Evolutionary conservation across 306 rosid genomes (phyloP).

Genomic region (Sphenostylis stenocarpa): DNA sequence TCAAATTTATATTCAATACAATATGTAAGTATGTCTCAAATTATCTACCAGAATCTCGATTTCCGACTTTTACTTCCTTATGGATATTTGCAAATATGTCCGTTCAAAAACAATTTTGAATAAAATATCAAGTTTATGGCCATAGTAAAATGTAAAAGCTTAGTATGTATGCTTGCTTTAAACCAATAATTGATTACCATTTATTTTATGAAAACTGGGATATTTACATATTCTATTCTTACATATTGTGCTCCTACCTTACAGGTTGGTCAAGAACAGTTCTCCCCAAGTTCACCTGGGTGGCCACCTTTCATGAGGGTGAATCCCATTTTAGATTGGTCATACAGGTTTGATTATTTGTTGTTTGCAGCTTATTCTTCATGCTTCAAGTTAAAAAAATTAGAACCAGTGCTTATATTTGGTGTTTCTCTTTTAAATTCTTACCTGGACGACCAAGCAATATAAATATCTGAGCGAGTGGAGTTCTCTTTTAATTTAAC

Average conservation of each 20-base stretch:
- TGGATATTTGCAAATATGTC: background rate
- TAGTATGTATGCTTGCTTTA: background rate
- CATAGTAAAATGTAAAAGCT: background rate
- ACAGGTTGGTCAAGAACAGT: constrained; percentile 96
- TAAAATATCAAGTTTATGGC: constrained; percentile 5
- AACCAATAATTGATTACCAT: constrained; percentile 6
- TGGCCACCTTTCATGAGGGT: constrained; percentile 99
- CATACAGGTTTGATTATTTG: constrained; percentile 59
- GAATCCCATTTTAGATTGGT: constrained; percentile 98
- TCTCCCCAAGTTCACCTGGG: constrained; percentile 93
- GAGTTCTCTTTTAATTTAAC: background rate
- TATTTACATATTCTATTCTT: constrained; percentile 7
- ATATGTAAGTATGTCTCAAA: background rate
- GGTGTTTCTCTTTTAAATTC: constrained; percentile 17
- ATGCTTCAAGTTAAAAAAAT: constrained; percentile 4
- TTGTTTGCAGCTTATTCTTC: constrained; percentile 12
- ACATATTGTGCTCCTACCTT: constrained; percentile 26
- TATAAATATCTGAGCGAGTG: constrained; percentile 11
- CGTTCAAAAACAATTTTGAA: background rate
- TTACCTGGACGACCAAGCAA: constrained; percentile 1
- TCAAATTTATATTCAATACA: background rate
- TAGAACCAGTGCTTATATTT: constrained; percentile 14
- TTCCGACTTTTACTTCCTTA: background rate
- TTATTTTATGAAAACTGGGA: background rate
- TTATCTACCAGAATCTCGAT: background rate